Conservation (phyloP, 2,329 filamentous ascomycete genomes). For the Fusarium sarcochroum region DNA sequence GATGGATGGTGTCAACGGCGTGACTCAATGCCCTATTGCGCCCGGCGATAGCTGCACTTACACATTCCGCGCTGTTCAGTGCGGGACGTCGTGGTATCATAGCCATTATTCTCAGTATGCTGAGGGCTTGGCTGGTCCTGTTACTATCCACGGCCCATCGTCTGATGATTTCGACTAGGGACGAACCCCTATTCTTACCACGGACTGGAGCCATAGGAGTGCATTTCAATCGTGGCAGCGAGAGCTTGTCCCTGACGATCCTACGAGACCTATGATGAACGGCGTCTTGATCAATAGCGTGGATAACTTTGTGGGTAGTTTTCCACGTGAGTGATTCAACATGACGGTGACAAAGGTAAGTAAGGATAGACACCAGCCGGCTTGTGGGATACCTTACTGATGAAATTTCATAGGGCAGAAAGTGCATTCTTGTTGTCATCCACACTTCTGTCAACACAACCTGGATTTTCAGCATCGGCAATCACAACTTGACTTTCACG, state of each 20-base stretch:
- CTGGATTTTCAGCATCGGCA: constrained; percentile 8
- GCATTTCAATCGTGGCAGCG: constrained; percentile 17
- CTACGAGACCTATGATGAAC: constrained; percentile 18
- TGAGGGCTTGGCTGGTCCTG: constrained; percentile 36
- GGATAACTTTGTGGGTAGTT: constrained; percentile 18
- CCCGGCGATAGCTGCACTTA: constrained; percentile 8
- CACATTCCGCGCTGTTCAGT: constrained; percentile 29
- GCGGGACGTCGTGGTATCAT: constrained; percentile 39
- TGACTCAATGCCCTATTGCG: neutral
- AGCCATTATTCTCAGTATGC: constrained; percentile 42
- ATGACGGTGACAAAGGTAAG: constrained; percentile 9
- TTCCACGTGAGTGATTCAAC: constrained; percentile 17
- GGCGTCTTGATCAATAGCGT: constrained; percentile 21
- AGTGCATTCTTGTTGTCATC: constrained; percentile 5
- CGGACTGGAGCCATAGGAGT: constrained; percentile 16
- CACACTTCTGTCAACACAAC: constrained; percentile 4
- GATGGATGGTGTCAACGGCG: constrained; percentile 7
- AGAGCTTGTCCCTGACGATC: constrained; percentile 10
- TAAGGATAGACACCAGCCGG: fast-evolving
- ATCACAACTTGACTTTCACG: constrained; percentile 10
- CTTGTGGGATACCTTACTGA: neutral
- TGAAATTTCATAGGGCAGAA: neutral
- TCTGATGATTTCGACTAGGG: constrained; percentile 13
- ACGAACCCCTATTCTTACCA: constrained; percentile 15
- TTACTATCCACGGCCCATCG: constrained; percentile 34